phyloP scores from a whole-genome alignment of 208 protist genomes.

The Leishmania amazonensis region DNA sequence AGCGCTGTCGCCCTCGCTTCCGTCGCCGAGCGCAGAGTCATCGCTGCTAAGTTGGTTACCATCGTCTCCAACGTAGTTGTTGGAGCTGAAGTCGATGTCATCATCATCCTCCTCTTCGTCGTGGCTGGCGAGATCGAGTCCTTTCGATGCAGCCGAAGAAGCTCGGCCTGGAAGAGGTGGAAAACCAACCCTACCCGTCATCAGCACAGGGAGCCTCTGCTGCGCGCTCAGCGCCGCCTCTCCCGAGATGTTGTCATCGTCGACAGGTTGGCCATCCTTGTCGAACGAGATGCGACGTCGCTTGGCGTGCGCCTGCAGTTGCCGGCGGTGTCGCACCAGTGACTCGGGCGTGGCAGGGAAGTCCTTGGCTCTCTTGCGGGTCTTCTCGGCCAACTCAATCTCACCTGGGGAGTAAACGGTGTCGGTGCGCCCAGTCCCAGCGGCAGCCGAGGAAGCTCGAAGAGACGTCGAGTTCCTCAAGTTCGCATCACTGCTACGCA shows the following conservation, averaged over 20 bases:
- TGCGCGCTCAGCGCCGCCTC: background rate
- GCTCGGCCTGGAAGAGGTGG: background rate
- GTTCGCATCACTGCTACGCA: background rate
- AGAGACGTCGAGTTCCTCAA: background rate
- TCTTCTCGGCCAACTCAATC: conserved; percentile 21
- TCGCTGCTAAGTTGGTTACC: conserved; percentile 63
- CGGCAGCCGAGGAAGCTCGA: background rate
- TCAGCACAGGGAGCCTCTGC: background rate
- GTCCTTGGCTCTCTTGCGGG: conserved; percentile 20
- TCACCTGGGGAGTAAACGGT: conserved; percentile 28
- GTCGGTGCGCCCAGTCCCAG: background rate
- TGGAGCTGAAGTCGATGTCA: conserved; percentile 28
- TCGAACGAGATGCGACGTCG: conserved; percentile 19
- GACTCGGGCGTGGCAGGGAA: conserved; percentile 40
- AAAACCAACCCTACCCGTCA: background rate
- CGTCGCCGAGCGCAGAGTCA: conserved; percentile 30
- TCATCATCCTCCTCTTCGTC: conserved; percentile 18
- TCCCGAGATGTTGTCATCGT: background rate
- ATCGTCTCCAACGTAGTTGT: conserved; percentile 54
- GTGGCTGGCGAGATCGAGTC: background rate
- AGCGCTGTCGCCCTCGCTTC: conserved; percentile 28
- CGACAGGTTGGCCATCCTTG: conserved; percentile 25
- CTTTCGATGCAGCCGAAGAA: background rate
- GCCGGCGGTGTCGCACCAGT: conserved; percentile 17
- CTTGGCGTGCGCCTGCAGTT: conserved; percentile 25